Evolutionary conservation across 164 flowering plant genomes (phyloP).

Genomic region (Chimonanthus praecox): DNA sequence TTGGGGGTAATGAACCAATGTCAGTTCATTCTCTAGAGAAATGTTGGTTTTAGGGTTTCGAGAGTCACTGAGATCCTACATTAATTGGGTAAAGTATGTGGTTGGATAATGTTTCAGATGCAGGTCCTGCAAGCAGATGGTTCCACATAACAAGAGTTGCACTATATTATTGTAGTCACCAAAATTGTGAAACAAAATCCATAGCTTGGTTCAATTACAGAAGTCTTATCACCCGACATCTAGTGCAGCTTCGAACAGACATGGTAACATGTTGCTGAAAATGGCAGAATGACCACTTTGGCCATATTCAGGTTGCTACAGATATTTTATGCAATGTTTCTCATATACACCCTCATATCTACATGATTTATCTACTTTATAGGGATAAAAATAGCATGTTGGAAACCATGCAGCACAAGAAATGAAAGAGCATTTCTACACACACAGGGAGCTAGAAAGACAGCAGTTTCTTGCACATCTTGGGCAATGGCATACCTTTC

Average conservation of each 20-base stretch:
- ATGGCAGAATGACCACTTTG: not conserved
- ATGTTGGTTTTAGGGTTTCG: too few species aligned
- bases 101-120: too few species aligned
- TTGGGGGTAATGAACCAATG: too few species aligned
- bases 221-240: not conserved
- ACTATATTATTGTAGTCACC: not conserved
- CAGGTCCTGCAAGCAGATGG: too few species aligned
- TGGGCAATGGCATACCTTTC: slow-evolving; percentile 24
- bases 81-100: too few species aligned
- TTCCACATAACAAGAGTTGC: too few species aligned
- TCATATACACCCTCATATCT: not conserved
- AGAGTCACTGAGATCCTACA: too few species aligned
- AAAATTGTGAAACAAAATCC: not conserved
- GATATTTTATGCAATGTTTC: not conserved
- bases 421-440: slow-evolving; percentile 9
- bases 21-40: too few species aligned
- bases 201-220: not conserved
- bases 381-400: not conserved
- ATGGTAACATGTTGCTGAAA: not conserved
- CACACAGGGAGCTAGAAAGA: slow-evolving; percentile 34
- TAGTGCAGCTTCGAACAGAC: not conserved
- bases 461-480: slow-evolving; percentile 34
- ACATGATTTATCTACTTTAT: not conserved
- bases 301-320: not conserved
- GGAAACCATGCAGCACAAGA: not conserved